Conservation (phyloP, 352 stramenopile genomes). For the Peronospora belbahrii region DNA sequence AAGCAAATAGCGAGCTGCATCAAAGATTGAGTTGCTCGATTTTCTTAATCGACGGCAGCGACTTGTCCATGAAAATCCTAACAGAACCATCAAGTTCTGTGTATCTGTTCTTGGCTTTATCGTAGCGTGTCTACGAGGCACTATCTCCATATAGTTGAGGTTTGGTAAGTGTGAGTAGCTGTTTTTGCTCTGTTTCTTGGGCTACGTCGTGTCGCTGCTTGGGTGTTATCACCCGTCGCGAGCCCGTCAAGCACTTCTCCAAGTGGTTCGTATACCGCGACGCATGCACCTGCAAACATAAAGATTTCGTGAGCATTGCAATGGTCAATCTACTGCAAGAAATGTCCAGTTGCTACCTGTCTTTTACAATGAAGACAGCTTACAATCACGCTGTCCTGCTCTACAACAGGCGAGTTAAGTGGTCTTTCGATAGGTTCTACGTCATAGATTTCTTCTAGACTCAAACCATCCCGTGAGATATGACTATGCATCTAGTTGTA, state of each 20-base stretch:
- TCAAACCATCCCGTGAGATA: constrained; percentile 50
- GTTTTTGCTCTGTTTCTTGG: constrained; percentile 27
- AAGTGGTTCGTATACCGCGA: constrained; percentile 64
- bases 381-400: constrained; percentile 56
- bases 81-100: constrained; percentile 6
- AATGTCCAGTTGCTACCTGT: constrained; percentile 55
- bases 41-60: constrained; percentile 54
- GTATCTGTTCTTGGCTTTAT: constrained; percentile 1
- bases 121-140: constrained; percentile 2
- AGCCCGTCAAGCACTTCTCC: constrained; percentile 66
- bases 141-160: constrained; percentile 23
- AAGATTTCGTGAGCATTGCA: background rate
- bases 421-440: constrained; percentile 44
- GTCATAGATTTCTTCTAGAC: constrained; percentile 66
- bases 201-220: constrained; percentile 34
- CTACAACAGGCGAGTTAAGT: constrained; percentile 22
- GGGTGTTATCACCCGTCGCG: constrained; percentile 32
- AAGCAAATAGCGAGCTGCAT: too few relatives aligned
- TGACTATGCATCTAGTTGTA: constrained; percentile 47
- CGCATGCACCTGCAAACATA: constrained; percentile 39
- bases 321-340: background rate
- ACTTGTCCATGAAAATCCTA: constrained; percentile 42
- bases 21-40: too few relatives aligned
- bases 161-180: constrained; percentile 28
- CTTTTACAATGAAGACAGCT: constrained; percentile 56